These are phyloP conservation scores for Penicillium salamii DNA, from an alignment of 495 filamentous ascomycete genomes.

Conservation along the genomic window DNA sequence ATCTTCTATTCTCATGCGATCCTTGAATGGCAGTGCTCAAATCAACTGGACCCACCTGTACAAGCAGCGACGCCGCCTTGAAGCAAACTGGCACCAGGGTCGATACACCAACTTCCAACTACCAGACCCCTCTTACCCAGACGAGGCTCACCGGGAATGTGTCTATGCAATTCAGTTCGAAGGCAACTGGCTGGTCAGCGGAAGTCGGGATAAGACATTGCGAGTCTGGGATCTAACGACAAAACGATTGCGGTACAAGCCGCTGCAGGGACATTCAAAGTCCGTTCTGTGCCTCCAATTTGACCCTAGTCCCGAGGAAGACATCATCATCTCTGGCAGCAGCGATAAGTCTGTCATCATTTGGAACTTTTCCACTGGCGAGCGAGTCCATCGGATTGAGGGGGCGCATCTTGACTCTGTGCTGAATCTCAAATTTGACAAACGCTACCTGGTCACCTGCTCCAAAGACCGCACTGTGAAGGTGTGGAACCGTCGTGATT, in stretches of 20 bases:
- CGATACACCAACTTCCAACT: slow-evolving; percentile 84
- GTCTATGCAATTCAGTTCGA: slow-evolving; percentile 93
- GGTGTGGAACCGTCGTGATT: slow-evolving; percentile 78
- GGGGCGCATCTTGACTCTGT: slow-evolving; percentile 86
- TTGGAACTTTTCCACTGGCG: slow-evolving; percentile 90
- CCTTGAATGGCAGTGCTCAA: slow-evolving; percentile 33
- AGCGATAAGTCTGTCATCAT: slow-evolving; percentile 87
- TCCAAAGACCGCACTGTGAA: slow-evolving; percentile 97
- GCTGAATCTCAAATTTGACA: slow-evolving; percentile 91
- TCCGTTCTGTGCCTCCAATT: slow-evolving; percentile 96
- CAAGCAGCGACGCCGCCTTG: slow-evolving; percentile 78
- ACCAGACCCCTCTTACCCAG: slow-evolving; percentile 73
- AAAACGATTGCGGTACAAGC: slow-evolving; percentile 65
- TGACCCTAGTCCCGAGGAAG: slow-evolving; percentile 84
- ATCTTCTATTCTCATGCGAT: slow-evolving; percentile 33
- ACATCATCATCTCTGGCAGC: slow-evolving; percentile 89
- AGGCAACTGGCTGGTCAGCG: slow-evolving; percentile 83
- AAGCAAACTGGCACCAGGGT: slow-evolving; percentile 87
- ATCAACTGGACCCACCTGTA: slow-evolving; percentile 69
- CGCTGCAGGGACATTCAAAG: slow-evolving; percentile 72
- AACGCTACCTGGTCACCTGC: slow-evolving; percentile 88
- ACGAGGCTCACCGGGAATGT: slow-evolving; percentile 87
- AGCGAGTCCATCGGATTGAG: slow-evolving; percentile 67
- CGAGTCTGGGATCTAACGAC: slow-evolving; percentile 90
- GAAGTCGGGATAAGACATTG: slow-evolving; percentile 83